Percentiles rank a stretch among this genome's conserved stretches.
Evolutionary conservation across 1,284 basidiomycete genomes (phyloP).

Genomic region (Microbotryum silenes-acaulis): DNA sequence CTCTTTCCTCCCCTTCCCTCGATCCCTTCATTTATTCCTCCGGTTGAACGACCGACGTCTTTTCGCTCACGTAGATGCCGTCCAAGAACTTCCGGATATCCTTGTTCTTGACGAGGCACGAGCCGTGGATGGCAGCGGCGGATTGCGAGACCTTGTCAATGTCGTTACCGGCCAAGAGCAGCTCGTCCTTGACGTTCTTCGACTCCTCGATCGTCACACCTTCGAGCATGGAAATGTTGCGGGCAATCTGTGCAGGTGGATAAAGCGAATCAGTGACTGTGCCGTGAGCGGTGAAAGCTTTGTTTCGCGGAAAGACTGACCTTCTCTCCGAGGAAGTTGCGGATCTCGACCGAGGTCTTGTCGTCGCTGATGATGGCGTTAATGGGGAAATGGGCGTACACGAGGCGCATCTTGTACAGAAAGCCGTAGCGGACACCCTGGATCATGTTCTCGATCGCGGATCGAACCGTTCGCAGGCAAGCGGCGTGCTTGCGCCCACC

Average conservation of each 20-base stretch:
- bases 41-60: constrained; percentile 37
- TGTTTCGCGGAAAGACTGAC: too few relatives aligned
- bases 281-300: too few relatives aligned
- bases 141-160: constrained; percentile 93
- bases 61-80: constrained; percentile 81
- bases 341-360: constrained; percentile 79
- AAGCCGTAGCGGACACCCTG: constrained; percentile 97
- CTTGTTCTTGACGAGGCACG: constrained; percentile 93
- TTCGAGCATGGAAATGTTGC: constrained; percentile 83
- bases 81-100: constrained; percentile 53
- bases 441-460: constrained; percentile 94
- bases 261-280: too few relatives aligned
- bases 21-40: constrained; percentile 2
- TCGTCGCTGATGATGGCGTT: constrained; percentile 91
- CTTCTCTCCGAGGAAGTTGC: constrained; percentile 76
- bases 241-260: constrained; percentile 47
- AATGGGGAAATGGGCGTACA: constrained; percentile 99
- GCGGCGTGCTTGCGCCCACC: constrained; percentile 97
- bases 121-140: constrained; percentile 89
- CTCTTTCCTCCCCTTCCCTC: too few relatives aligned
- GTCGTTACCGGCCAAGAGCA: constrained; percentile 88
- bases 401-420: constrained; percentile 96
- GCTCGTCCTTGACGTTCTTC: constrained; percentile 80
- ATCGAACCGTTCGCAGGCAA: constrained; percentile 91
- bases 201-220: constrained; percentile 85